A percentile compares a stretch with the other conserved stretches of the same genome.
These are phyloP conservation scores for Trypanosomatidae sp. DNA, from an alignment of 208 protist species.

Conservation along the genomic window DNA sequence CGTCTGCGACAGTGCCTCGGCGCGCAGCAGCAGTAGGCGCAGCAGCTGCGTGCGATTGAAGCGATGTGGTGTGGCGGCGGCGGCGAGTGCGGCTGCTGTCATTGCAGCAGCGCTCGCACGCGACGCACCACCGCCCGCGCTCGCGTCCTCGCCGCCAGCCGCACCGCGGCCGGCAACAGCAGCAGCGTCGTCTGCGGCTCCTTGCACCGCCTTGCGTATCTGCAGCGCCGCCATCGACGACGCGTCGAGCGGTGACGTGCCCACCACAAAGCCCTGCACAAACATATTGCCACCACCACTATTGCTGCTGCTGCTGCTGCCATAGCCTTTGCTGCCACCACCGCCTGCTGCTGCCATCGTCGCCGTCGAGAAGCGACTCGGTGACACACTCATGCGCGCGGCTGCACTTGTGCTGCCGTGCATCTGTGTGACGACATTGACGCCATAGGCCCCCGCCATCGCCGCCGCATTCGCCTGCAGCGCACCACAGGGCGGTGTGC, in stretches of 20 bases:
- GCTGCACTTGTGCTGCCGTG: too few relatives aligned
- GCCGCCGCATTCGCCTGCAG: too few relatives aligned
- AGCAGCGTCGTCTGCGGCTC: too few relatives aligned
- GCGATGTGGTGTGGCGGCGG: neutral
- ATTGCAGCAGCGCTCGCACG: neutral
- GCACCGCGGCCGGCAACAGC: too few relatives aligned
- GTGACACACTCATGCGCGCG: too few relatives aligned
- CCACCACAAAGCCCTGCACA: neutral
- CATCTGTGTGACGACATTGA: too few relatives aligned
- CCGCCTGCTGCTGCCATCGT: neutral
- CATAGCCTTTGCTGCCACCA: neutral
- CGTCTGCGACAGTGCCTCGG: slow-evolving; percentile 33
- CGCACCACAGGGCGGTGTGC: too few relatives aligned
- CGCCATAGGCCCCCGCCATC: too few relatives aligned
- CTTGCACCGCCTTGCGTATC: too few relatives aligned
- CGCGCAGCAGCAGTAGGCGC: slow-evolving; percentile 55
- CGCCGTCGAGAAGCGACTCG: too few relatives aligned
- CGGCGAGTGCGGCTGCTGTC: neutral
- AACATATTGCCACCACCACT: neutral
- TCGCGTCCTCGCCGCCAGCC: neutral
- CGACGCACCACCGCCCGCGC: slow-evolving; percentile 8
- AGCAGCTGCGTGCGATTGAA: slow-evolving; percentile 49
- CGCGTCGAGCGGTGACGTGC: too few relatives aligned
- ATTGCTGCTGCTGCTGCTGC: neutral
- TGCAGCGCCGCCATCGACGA: too few relatives aligned